Base-by-base conservation (phyloP, 345 rosid genomes). In the Lepidium didymum region DNA sequence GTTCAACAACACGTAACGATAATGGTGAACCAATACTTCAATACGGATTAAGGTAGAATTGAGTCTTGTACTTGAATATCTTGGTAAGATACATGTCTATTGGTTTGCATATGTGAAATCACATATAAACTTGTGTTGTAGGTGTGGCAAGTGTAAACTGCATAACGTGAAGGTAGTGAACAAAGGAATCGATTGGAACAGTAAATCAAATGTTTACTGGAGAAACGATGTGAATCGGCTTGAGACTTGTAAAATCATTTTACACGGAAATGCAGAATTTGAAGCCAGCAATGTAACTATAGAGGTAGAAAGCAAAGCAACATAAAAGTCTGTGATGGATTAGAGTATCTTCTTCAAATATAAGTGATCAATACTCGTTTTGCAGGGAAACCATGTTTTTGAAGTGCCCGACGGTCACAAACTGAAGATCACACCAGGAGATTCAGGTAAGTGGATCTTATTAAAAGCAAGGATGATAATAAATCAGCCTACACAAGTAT, bases 261-360 rank as follows among this genome's bases (percentile, higher is more conserved):
- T 93, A 52, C 90, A 88, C 45, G 98, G 98, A 63, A 90, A 88
- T 79, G 90, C 97, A 34, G 98, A 93, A 78, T 85, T 93, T 63
- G 96, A 90, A 85, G 98, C 97, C 45, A 74, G 47, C 56, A 69
- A 87, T 45, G 96, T 88, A 53, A 80, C 81, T 60, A 29, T 93
- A 73, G 74, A 90, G 96, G 96, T 92, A 70, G n/a, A 41, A 40
- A 14, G 31, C 14, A 40, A 56, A 21, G 3, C 25, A 10, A 7
- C 27, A 7, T 4, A 15, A 38, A 15, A 54, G 4, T 49, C 1
- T 21, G 8, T 47, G 4, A 23, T 49, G 18, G n/a, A 31, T 40
- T 56, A 52, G 37, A 64, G 36, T 64, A 2, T 10, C 60, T 56
- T 1, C 46, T 49, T 57, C 4, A 21, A 57, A 33, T 33, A 14